Evolutionary conservation across 805 yeast species (phyloP).

Genomic region (Priceomyces carsonii): DNA sequence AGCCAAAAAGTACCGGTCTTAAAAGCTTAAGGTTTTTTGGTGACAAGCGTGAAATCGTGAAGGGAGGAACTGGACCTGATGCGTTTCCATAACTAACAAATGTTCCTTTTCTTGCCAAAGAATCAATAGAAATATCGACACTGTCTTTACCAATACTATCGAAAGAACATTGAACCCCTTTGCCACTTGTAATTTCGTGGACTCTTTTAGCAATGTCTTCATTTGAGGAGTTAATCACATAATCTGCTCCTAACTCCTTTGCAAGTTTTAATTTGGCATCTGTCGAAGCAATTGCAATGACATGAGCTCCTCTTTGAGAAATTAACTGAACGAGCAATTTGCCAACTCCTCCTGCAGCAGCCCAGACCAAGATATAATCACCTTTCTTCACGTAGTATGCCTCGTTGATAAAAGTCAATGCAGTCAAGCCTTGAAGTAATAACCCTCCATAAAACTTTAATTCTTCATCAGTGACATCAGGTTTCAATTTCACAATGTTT

Average conservation of each 20-base stretch:
- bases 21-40: constrained; percentile 62
- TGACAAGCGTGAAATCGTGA: constrained; percentile 50
- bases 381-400: constrained; percentile 67
- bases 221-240: constrained; percentile 52
- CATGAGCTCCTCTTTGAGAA: constrained; percentile 66
- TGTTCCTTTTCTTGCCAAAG: constrained; percentile 70
- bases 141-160: constrained; percentile 83
- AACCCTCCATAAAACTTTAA: constrained; percentile 60
- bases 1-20: constrained; percentile 64
- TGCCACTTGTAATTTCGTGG: constrained; percentile 58
- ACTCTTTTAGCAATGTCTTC: constrained; percentile 61
- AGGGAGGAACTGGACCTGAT: constrained; percentile 78
- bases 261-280: constrained; percentile 70
- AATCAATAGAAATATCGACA: constrained; percentile 59
- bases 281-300: constrained; percentile 82
- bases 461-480: constrained; percentile 46
- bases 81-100: constrained; percentile 82
- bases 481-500: constrained; percentile 50
- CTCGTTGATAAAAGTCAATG: constrained; percentile 66
- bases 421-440: constrained; percentile 76
- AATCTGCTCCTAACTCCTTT: constrained; percentile 75
- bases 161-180: constrained; percentile 68
- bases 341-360: constrained; percentile 97
- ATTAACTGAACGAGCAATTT: constrained; percentile 66
- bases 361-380: constrained; percentile 77